These are phyloP conservation scores for Pontederia crassipes DNA, from an alignment of 176 grass and related monocot genomes.

Conservation along the genomic window DNA sequence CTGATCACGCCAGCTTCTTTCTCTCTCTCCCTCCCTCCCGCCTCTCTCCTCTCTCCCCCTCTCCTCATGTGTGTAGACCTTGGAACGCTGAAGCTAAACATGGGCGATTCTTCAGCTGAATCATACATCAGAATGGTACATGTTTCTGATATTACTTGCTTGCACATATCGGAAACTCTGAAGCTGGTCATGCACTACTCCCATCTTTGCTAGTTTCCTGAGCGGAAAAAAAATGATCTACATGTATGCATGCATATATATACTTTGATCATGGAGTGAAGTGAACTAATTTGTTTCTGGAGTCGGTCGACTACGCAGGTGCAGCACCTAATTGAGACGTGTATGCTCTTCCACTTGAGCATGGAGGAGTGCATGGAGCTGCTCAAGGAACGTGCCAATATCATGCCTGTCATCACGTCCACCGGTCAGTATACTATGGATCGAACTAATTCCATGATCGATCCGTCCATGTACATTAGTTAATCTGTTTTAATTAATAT, in stretches of 20 bases:
- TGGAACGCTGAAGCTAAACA: constrained; percentile 18
- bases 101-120: constrained; percentile 42
- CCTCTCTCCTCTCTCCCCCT: too few relatives aligned
- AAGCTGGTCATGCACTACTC: too few relatives aligned
- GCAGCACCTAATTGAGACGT: constrained; percentile 79
- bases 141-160: neutral
- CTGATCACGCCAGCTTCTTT: neutral
- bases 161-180: too few relatives aligned
- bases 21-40: neutral
- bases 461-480: too few relatives aligned
- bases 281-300: neutral
- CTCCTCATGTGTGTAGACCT: neutral
- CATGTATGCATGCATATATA: neutral
- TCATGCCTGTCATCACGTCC: constrained; percentile 54
- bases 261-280: neutral
- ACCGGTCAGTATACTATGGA: constrained; percentile 26
- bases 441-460: too few relatives aligned
- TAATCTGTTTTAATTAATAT: neutral
- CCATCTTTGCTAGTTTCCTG: neutral
- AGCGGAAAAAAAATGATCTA: too few relatives aligned
- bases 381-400: constrained; percentile 53
- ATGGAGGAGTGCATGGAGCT: constrained; percentile 86
- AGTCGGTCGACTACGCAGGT: constrained; percentile 24
- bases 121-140: constrained; percentile 69
- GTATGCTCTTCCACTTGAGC: constrained; percentile 75